Evolutionary conservation across 2,329 filamentous ascomycete species (phyloP).

Genomic region (Bipolaris oryzae): DNA sequence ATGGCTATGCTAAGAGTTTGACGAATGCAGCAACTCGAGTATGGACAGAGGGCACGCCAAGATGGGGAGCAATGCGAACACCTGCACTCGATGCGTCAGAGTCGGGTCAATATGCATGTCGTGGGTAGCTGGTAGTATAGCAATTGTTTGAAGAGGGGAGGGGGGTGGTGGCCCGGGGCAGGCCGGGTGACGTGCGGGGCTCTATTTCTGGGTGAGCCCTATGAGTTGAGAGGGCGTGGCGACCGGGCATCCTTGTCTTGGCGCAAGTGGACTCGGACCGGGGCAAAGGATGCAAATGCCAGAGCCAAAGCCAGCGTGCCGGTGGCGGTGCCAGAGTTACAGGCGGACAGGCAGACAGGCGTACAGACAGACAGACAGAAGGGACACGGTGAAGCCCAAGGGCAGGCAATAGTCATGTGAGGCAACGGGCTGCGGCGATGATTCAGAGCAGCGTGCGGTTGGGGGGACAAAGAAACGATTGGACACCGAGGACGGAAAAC

Average conservation of each 20-base stretch:
- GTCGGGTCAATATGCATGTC: conserved; percentile 32
- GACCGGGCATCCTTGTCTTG: conserved; percentile 16
- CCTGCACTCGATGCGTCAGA: conserved; percentile 7
- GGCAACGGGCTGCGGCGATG: background rate
- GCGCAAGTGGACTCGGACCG: conserved; percentile 8
- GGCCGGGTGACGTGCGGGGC: conserved; percentile 28
- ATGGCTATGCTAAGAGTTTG: conserved; percentile 15
- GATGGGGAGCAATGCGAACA: conserved; percentile 11
- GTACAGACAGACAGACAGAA: background rate
- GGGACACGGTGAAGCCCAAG: conserved; percentile 10
- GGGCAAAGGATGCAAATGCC: background rate
- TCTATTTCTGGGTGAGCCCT: conserved; percentile 26
- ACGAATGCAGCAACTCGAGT: conserved; percentile 4
- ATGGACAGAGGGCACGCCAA: conserved; percentile 2
- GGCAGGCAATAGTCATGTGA: conserved; percentile 1
- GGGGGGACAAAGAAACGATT: conserved; percentile 24
- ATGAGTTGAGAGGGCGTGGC: conserved; percentile 7
- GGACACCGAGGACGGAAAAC: conserved; percentile 14
- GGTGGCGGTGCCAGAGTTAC: no score
- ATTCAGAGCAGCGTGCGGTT: background rate
- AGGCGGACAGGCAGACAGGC: background rate
- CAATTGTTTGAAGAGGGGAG: conserved; percentile 11
- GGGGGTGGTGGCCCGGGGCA: conserved; percentile 20
- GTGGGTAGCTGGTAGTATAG: conserved; percentile 33
- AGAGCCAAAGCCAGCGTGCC: no score